phyloP scores from a whole-genome alignment of 305 asterid species.

The Withania somnifera region DNA sequence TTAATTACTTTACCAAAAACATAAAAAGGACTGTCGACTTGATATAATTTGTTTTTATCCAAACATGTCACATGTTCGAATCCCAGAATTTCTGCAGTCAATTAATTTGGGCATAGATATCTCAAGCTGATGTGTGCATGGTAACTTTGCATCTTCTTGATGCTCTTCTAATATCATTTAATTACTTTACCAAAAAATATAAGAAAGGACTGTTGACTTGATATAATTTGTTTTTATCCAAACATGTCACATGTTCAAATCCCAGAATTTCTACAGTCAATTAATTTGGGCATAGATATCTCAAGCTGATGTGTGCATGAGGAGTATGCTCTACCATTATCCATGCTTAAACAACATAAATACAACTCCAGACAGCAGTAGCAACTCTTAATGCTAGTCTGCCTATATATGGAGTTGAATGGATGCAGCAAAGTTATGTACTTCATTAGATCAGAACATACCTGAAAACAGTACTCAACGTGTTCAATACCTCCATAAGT shows the following conservation, averaged over 20 bases:
- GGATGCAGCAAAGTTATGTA: neutral
- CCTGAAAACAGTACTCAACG: slow-evolving; percentile 89
- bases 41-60: neutral
- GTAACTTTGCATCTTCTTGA: too few species aligned
- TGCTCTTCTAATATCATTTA: too few species aligned
- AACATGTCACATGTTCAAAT: neutral
- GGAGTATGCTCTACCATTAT: neutral
- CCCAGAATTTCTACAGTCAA: neutral
- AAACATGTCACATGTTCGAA: neutral
- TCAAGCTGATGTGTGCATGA: slow-evolving; percentile 1
- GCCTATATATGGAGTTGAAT: neutral
- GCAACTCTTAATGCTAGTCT: neutral
- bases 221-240: neutral
- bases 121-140: slow-evolving; percentile 1
- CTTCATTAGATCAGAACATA: slow-evolving; percentile 8
- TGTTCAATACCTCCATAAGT: slow-evolving; percentile 80
- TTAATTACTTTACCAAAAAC: too few species aligned
- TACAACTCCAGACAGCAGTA: neutral
- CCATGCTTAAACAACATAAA: neutral
- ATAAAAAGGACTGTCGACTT: neutral
- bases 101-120: neutral
- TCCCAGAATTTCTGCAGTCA: neutral
- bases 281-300: neutral
- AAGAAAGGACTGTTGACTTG: neutral
- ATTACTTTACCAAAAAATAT: too few species aligned